These are phyloP conservation scores for Parachlorella kessleri DNA, from an alignment of 139 green algal genomes.

Conservation along the genomic window DNA sequence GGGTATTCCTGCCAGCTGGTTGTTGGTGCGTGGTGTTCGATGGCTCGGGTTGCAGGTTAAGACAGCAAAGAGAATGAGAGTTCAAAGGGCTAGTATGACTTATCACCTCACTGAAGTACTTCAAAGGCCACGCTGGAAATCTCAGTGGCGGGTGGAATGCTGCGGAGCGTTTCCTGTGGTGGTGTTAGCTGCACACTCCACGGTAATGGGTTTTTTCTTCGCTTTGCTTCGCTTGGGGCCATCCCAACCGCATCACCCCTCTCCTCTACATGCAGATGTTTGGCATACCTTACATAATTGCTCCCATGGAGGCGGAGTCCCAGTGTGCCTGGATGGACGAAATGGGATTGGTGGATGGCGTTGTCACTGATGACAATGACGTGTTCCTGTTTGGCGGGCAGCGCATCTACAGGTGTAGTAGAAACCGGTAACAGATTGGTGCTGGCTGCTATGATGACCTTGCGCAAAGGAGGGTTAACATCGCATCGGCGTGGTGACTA, in stretches of 20 bases:
- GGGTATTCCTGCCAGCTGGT: conserved; percentile 35
- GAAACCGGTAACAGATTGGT: no score
- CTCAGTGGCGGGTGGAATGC: no score
- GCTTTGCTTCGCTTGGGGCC: neutral
- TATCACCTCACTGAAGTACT: no score
- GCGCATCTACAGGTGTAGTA: conserved; percentile 89
- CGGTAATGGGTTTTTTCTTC: no score
- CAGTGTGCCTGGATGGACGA: conserved; percentile 93
- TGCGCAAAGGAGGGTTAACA: no score
- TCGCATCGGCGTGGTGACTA: no score
- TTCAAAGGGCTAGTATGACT: no score
- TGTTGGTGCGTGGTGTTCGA: neutral
- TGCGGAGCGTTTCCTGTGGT: no score
- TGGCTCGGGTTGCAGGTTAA: neutral
- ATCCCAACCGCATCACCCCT: neutral
- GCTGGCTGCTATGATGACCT: no score
- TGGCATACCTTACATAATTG: conserved; percentile 97
- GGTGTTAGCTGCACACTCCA: no score
- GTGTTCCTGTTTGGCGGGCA: conserved; percentile 95
- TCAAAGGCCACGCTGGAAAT: no score
- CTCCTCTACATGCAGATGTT: conserved; percentile 75
- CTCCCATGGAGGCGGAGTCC: conserved; percentile 92
- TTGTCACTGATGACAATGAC: conserved; percentile 98
- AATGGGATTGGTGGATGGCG: conserved; percentile 89
- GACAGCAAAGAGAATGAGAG: no score